Evolutionary conservation across 2,329 filamentous ascomycete species (phyloP), one percentile per base, ranked within the genome.

Genomic region (Hortaea sp.): DNA sequence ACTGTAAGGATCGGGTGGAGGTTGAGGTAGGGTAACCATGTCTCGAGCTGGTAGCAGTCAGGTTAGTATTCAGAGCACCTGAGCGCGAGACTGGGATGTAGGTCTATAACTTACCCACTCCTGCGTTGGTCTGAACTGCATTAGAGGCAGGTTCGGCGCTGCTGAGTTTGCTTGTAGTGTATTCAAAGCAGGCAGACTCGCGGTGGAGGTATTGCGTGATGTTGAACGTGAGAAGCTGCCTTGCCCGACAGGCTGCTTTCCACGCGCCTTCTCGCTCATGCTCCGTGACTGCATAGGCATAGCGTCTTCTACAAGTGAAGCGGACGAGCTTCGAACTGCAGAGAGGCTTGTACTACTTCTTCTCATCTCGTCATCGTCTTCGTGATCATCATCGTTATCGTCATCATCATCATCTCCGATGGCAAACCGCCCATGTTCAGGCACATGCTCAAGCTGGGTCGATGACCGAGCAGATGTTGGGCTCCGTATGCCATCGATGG

Each of bases 211-310:
- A 61, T 92, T 95, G 60, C 95, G 88, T 38, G 58, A 61, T 3
- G 53, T 50, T 10, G 52, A 49, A 13, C 90, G 76, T 0, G 89
- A 95, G 63, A 95, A 95, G 1, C 78, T 78, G n/a, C 79, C 77
- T 42, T 83, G 75, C 1, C 86, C 85, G 9, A 85, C 88, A 29
- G 90, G 92, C 81, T 94, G 88, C 66, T 98, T 98, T 6, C 92
- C 92, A 42, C 92, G 76, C 11, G 92, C 92, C 65, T 97, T 98
- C 66, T 97, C 92, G 13, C 90, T 95, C 86, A 97, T 95, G 45
- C 88, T 88, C 47, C 87, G 79, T 29, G 94, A 65, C 62, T 95
- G 89, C 13, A 81, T 75, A 10, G 88, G 88, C 7, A 94, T 79
- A 4, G 84, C 83, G 49, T 94, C 88, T 49, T 94, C 88, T 1